phyloP scores from a whole-genome alignment of 805 yeast genomes.

The Sugiyamaella marilandica region DNA sequence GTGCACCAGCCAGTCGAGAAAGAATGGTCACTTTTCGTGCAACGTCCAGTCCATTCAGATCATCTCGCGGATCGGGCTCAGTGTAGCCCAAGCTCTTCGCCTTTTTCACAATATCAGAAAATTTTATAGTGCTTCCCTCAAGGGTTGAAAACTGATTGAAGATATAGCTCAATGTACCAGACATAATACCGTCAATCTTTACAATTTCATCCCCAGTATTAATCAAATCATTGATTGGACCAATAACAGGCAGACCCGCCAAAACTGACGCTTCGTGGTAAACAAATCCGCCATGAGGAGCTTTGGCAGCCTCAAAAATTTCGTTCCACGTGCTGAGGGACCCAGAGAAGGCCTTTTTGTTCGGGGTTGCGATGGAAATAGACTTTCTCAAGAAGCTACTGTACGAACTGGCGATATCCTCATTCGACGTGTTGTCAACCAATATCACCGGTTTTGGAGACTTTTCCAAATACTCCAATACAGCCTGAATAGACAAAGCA shows the following conservation, averaged over 20 bases:
- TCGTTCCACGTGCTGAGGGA: slow-evolving; percentile 70
- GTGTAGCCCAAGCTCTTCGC: slow-evolving; percentile 94
- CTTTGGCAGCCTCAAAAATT: slow-evolving; percentile 53
- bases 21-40: slow-evolving; percentile 97
- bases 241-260: slow-evolving; percentile 94
- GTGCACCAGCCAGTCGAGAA: slow-evolving; percentile 86
- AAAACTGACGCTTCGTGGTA: slow-evolving; percentile 99
- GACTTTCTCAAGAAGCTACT: slow-evolving; percentile 70
- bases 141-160: slow-evolving; percentile 87
- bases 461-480: slow-evolving; percentile 57
- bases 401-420: slow-evolving; percentile 68
- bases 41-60: slow-evolving; percentile 94
- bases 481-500: slow-evolving; percentile 51
- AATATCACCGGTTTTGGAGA: slow-evolving; percentile 74
- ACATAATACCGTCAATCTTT: slow-evolving; percentile 91
- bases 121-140: slow-evolving; percentile 53
- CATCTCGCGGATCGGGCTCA: slow-evolving; percentile 99
- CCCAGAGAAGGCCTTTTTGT: slow-evolving; percentile 93
- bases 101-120: slow-evolving; percentile 81
- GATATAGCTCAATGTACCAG: slow-evolving; percentile 92
- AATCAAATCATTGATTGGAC: slow-evolving; percentile 81
- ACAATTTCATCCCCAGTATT: slow-evolving; percentile 90
- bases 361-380: slow-evolving; percentile 94
- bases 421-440: slow-evolving; percentile 92
- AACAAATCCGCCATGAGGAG: slow-evolving; percentile 61